Conservation (phyloP, 1,284 basidiomycete genomes). For the Ceratobasidium sp. region DNA sequence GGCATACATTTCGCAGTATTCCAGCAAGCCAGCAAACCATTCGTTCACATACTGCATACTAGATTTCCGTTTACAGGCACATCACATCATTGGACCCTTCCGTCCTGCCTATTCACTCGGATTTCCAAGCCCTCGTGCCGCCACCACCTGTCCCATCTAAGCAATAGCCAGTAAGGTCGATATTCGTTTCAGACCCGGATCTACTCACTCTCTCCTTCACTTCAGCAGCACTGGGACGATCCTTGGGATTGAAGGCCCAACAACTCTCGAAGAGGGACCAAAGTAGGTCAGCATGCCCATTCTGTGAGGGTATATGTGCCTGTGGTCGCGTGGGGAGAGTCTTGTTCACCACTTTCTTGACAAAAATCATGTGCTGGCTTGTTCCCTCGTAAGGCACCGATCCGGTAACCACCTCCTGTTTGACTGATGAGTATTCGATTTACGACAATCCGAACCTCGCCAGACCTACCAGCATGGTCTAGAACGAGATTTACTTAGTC, state of each 20-base stretch:
- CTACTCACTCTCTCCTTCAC: neutral
- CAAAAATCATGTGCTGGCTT: neutral
- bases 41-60: too few relatives aligned
- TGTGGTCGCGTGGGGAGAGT: neutral
- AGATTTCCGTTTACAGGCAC: too few relatives aligned
- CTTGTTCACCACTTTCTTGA: neutral
- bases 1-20: too few relatives aligned
- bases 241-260: neutral
- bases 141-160: too few relatives aligned
- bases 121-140: too few relatives aligned
- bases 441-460: neutral
- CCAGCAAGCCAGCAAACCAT: too few relatives aligned
- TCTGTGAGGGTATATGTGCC: neutral
- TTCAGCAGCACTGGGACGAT: neutral
- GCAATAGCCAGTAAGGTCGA: too few relatives aligned
- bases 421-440: neutral
- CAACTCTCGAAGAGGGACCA: neutral
- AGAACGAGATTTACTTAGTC: neutral
- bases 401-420: neutral
- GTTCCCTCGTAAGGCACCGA: neutral
- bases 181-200: neutral
- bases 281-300: neutral
- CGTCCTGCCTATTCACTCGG: too few relatives aligned
- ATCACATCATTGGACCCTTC: too few relatives aligned
- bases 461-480: slow-evolving; percentile 7